Conservation (phyloP, 75 land plant species). For the Larix kaempferi region DNA sequence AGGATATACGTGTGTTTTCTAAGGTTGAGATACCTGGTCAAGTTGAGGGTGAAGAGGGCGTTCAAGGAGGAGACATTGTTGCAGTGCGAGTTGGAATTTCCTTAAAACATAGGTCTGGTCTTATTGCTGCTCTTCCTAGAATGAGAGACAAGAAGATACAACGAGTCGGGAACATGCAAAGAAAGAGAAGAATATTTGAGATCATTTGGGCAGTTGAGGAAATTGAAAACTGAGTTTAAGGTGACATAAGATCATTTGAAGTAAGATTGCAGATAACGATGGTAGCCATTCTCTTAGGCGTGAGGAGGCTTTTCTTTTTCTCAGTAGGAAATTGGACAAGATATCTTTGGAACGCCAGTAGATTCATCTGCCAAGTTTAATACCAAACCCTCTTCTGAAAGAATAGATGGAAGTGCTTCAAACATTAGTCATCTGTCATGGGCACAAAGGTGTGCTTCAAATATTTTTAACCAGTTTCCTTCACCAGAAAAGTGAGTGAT, state of each 20-base stretch:
- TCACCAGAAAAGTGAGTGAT: conserved; percentile 38
- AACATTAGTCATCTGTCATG: conserved; percentile 37
- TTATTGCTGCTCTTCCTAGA: too few relatives aligned
- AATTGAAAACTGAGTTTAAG: conserved; percentile 6
- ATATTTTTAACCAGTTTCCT: conserved; percentile 35
- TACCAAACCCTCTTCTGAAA: conserved; percentile 12
- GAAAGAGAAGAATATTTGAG: conserved; percentile 47
- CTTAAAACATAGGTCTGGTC: too few relatives aligned
- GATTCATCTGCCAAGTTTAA: conserved; percentile 10
- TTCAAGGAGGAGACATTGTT: too few relatives aligned
- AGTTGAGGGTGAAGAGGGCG: too few relatives aligned
- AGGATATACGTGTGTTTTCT: too few relatives aligned
- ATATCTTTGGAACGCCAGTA: background rate
- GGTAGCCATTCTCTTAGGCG: background rate
- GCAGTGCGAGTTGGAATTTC: too few relatives aligned
- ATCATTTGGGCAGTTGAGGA: conserved; percentile 50
- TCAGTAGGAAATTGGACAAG: background rate
- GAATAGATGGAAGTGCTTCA: conserved; percentile 16
- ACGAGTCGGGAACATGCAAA: conserved; percentile 33
- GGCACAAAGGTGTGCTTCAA: conserved; percentile 57
- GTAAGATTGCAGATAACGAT: background rate
- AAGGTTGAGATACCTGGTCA: too few relatives aligned
- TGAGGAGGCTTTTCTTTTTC: conserved; percentile 5
- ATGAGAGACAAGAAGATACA: conserved; percentile 46
- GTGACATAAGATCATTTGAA: background rate